These are phyloP conservation scores for Aureobasidium vineae DNA, from an alignment of 2,329 filamentous ascomycete species.

Conservation along the genomic window DNA sequence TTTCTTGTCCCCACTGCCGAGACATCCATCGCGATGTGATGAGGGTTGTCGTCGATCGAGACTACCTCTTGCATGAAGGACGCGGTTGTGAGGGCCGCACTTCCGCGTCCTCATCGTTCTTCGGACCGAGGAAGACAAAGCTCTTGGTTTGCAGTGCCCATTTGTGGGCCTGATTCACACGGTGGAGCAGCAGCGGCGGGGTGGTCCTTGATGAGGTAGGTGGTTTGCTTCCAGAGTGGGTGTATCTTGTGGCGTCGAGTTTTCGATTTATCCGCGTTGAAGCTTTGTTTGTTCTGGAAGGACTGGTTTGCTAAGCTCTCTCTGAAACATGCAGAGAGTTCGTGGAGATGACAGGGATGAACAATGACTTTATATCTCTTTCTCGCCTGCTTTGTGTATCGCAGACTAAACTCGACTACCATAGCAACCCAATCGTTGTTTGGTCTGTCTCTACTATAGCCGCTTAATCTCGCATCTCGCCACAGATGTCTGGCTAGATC, in stretches of 20 bases:
- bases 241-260: too few species aligned
- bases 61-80: background rate
- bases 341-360: background rate
- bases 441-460: too few species aligned
- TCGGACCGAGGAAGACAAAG: background rate
- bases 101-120: background rate
- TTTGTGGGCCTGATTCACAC: conserved; percentile 2
- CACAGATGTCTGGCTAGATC: too few species aligned
- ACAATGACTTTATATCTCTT: background rate
- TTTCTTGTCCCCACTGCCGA: background rate
- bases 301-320: too few species aligned
- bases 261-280: too few species aligned
- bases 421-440: too few species aligned
- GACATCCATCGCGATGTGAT: background rate
- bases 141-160: conserved; percentile 9
- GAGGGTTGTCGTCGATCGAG: background rate
- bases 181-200: background rate
- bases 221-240: too few species aligned
- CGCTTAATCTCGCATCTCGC: background rate
- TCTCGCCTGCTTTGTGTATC: background rate
- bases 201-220: background rate
- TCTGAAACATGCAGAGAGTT: background rate
- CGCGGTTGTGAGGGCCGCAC: conserved; percentile 2
- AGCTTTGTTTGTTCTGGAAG: too few species aligned
- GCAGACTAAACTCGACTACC: too few species aligned